Evolutionary conservation across 192 early-diverging fungal genomes (phyloP), one percentile per base, ranked within the genome.

Genomic region (Coemansia interrupta): DNA sequence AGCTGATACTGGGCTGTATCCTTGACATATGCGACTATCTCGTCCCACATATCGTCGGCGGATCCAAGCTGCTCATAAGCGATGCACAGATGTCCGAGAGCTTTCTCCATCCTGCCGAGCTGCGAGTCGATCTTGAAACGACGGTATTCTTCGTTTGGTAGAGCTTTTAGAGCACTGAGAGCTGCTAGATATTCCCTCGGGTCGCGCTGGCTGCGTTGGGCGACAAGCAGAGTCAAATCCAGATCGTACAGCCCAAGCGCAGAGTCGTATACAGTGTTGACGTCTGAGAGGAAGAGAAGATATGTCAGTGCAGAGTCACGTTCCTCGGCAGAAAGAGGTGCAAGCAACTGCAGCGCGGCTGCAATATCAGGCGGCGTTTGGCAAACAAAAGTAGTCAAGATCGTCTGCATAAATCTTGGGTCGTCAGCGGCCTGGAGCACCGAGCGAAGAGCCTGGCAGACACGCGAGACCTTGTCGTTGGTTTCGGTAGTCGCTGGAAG

Each of bases 201-300:
- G 82, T 98, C 96, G 76, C 90, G 95, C 57, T 98, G 94, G 20
- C 91, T 91, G 72, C 92, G 89, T 66, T 97, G 94, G n/a, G 94
- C 96, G 30, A 97, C 92, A 87, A 95, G 88, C 26, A 98, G 68
- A 1, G 94, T 92, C 26, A 98, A 73, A 13, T 85, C 76, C 66
- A 98, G 90, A 58, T 98, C 92, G 63, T 98, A 98, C 82, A 94
- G 87, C 8, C 92, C 94, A 57, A 98, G 68, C 1, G 94, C 94
- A 2, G 96, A 89, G 56, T 95, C 83, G 60, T 91, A 98, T 1
- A 97, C 83, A 18, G 82, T 82, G 61, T 96, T 86, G 45, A 90
- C 90, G 63, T 98, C 88, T 6, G 86, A 88, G 51, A 98, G 83
- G 71, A 97, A 97, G 49, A 97, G 89, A 20, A 92, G 81, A 65